A percentile compares a stretch with the other conserved stretches of the same genome.
phyloP scores from a whole-genome alignment of 306 rosid genomes.

The Prunus persica region Prunus_persica_NCBIv2 NC_034009.1:32696501-32697000 shows the following conservation, averaged over 20 bases:
- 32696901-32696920: slow-evolving; percentile 63
- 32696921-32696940: slow-evolving; percentile 59
- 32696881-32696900: slow-evolving; percentile 75
- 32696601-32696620: slow-evolving; percentile 40
- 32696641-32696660: slow-evolving; percentile 64
- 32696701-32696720: slow-evolving; percentile 43
- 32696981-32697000: slow-evolving; percentile 90
- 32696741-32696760: slow-evolving; percentile 49
- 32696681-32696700: slow-evolving; percentile 42
- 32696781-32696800: slow-evolving; percentile 89
- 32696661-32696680: slow-evolving; percentile 53
- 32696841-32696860: slow-evolving; percentile 68
- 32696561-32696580: slow-evolving; percentile 78
- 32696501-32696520: slow-evolving; percentile 94
- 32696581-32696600: slow-evolving; percentile 50
- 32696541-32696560: slow-evolving; percentile 69
- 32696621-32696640: slow-evolving; percentile 40
- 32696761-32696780: slow-evolving; percentile 71
- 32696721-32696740: slow-evolving; percentile 37
- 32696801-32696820: slow-evolving; percentile 85
- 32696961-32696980: slow-evolving; percentile 80
- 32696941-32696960: slow-evolving; percentile 63
- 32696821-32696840: slow-evolving; percentile 61
- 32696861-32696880: slow-evolving; percentile 71
- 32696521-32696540: slow-evolving; percentile 61